A percentile compares a stretch with the other conserved stretches of the same genome.
Evolutionary conservation across 2,329 filamentous ascomycete species (phyloP).

Genomic region (Trichoderma lentiforme): DNA sequence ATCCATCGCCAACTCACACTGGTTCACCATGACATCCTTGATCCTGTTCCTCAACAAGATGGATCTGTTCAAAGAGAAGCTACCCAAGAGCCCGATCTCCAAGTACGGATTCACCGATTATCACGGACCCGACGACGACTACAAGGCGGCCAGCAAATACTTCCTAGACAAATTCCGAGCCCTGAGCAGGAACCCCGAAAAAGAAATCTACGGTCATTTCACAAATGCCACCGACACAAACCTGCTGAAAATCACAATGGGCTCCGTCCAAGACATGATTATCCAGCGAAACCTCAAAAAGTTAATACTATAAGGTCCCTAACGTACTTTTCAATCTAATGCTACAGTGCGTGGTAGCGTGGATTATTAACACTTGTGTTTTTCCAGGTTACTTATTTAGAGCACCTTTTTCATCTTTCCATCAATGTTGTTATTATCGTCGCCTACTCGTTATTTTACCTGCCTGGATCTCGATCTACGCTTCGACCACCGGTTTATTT

Average conservation of each 20-base stretch:
- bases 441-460: neutral
- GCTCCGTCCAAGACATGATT: constrained; percentile 76
- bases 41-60: constrained; percentile 91
- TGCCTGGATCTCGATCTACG: neutral
- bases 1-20: constrained; percentile 82
- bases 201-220: constrained; percentile 99
- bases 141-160: constrained; percentile 94
- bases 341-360: neutral
- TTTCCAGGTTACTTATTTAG: constrained; percentile 6
- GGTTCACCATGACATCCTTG: constrained; percentile 88
- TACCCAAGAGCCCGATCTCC: constrained; percentile 70
- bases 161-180: constrained; percentile 98
- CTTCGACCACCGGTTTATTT: neutral
- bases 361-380: neutral
- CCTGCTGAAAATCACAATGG: constrained; percentile 76
- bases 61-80: constrained; percentile 83
- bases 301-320: constrained; percentile 50
- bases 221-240: constrained; percentile 98
- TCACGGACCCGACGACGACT: constrained; percentile 86
- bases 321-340: constrained; percentile 29
- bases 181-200: constrained; percentile 83
- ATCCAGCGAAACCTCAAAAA: constrained; percentile 97
- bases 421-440: neutral
- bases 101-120: constrained; percentile 88
- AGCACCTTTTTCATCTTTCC: neutral